Evolutionary conservation across 2,329 filamentous ascomycete species (phyloP).

Genomic region (Colletotrichum phormii): DNA sequence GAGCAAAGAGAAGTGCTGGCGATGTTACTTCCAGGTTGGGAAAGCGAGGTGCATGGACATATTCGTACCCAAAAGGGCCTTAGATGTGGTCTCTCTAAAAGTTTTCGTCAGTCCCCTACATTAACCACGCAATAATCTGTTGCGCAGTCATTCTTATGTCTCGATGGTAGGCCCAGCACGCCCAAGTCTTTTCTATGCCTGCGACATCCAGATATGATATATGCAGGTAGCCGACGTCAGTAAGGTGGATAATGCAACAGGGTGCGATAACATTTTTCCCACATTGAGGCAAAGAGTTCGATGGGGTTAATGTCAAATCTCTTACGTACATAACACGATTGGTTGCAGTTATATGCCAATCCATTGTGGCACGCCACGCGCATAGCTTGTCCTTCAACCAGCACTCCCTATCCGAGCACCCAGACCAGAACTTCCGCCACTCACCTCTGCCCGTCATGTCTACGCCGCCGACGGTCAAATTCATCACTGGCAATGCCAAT

Average conservation of each 20-base stretch:
- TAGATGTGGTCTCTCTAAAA: neutral
- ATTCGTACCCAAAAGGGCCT: neutral
- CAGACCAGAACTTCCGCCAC: too few species aligned
- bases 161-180: neutral
- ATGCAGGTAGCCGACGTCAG: neutral
- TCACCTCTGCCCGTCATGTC: slow-evolving; percentile 50
- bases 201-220: neutral
- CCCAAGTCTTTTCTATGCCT: neutral
- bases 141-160: neutral
- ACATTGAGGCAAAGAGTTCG: neutral
- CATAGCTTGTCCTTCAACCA: neutral
- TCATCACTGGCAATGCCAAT: slow-evolving; percentile 96
- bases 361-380: neutral
- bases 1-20: neutral
- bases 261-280: neutral
- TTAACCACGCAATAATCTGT: neutral
- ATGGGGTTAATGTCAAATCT: neutral
- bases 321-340: neutral
- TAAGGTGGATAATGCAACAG: neutral
- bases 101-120: too few species aligned
- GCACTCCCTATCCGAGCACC: neutral
- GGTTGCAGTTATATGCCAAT: neutral
- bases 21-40: neutral
- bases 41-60: neutral
- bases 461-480: slow-evolving; percentile 72